These are phyloP conservation scores for Corymbia maculata DNA, from an alignment of 345 rosid genomes.

Conservation along the genomic window DNA sequence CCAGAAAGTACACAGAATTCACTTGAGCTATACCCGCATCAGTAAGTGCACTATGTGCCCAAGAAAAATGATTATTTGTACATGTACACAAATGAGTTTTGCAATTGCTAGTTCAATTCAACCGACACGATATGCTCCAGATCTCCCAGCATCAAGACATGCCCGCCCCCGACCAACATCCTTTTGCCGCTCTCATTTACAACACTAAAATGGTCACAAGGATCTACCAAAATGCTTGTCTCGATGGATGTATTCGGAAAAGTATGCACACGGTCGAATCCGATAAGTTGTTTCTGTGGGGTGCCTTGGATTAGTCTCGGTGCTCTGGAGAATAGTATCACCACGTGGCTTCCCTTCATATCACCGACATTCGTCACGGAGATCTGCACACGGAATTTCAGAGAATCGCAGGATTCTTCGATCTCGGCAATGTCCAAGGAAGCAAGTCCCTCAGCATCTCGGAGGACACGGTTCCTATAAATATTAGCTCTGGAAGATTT, in stretches of 20 bases:
- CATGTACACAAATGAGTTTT: neutral
- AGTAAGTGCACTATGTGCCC: neutral
- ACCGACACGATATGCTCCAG: constrained; percentile 38
- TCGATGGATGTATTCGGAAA: constrained; percentile 18
- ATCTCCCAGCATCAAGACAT: constrained; percentile 53
- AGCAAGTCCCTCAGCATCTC: constrained; percentile 10
- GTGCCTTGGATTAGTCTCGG: constrained; percentile 34
- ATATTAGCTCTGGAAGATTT: constrained; percentile 7
- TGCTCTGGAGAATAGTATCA: constrained; percentile 52
- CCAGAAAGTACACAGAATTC: neutral
- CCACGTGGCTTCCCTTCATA: constrained; percentile 65
- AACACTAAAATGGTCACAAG: constrained; percentile 60
- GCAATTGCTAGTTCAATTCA: constrained; percentile 13
- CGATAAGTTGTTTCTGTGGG: constrained; percentile 66
- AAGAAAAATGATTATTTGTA: neutral
- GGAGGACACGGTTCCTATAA: constrained; percentile 23
- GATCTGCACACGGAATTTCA: constrained; percentile 36
- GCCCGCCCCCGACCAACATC: constrained; percentile 45
- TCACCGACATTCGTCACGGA: constrained; percentile 51
- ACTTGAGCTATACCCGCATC: neutral
- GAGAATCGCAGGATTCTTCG: constrained; percentile 30
- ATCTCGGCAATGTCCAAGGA: constrained; percentile 22
- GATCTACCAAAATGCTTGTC: constrained; percentile 50
- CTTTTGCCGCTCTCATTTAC: constrained; percentile 53
- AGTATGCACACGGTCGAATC: constrained; percentile 65